Evolutionary conservation across 768 basidiomycete genomes (phyloP), one percentile per base, ranked within the genome.

Genomic region (Leccinum ochraceum): DNA sequence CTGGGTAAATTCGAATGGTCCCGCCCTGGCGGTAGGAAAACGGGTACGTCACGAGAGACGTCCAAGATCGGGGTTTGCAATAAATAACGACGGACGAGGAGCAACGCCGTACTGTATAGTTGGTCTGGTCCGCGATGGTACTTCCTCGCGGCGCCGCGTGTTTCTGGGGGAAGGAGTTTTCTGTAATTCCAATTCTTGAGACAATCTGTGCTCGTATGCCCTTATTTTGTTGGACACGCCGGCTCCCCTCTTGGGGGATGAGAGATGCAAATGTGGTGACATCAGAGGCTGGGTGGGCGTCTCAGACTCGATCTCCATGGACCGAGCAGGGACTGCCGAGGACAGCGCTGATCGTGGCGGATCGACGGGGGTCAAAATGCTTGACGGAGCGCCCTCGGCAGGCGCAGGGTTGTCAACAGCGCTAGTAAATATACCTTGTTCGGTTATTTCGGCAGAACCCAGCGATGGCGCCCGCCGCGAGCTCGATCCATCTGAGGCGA

Each of bases 61-160:
- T 55, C 60, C 59, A 48, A 58, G 56, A 60, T 70, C 69, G 39
- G 91, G 90, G 73, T 93, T 92, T 24, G 88, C 88, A 55, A 93
- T 80, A 65, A 84, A 92, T 32, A 93, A 77, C 62, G 84, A 83
- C 20, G 83, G 74, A 61, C 82, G 80, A 24, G 85, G 84, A 37
- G 80, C 86, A 36, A 92, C 79, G 13, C 89, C 89, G 70, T 92
- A 92, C 28, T 82, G 79, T 39, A 86, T 77, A 48, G 71, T 72
- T 54, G 74, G 64, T 55, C 76, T 73, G 55, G 76, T 74, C 67
- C 74, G 79, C 61, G 71, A 76, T 53, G 76, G 68, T 59, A 73
- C 71, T 67, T 79, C 80, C 66, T 82, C 81, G 55, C 64, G 73
- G 54, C 74, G 75, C 67, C 72, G 79, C 20, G 77, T 80, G 65